Evolutionary conservation across 495 filamentous ascomycete species (phyloP).

Genomic region (Neurospora sp.): DNA sequence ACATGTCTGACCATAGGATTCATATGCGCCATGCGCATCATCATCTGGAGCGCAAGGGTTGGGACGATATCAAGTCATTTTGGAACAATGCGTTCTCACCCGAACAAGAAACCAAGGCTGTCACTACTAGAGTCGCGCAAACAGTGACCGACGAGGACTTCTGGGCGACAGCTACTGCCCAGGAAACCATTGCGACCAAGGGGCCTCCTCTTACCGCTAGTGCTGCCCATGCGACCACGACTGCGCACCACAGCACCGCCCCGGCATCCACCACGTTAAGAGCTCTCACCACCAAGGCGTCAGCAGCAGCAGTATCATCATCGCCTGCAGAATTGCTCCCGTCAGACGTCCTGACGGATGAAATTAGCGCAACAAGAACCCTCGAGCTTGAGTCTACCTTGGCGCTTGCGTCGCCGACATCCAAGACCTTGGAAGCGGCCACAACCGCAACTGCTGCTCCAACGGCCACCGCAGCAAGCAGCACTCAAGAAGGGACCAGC

Average conservation of each 20-base stretch:
- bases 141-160: neutral
- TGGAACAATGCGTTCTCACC: neutral
- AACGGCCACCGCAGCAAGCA: constrained; percentile 15
- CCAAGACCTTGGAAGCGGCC: constrained; percentile 6
- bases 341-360: neutral
- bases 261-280: neutral
- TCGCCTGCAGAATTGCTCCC: neutral
- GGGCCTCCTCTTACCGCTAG: neutral
- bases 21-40: neutral
- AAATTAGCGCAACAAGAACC: neutral
- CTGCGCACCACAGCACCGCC: neutral
- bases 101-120: neutral
- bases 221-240: neutral
- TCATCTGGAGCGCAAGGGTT: neutral
- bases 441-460: constrained; percentile 1
- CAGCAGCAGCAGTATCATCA: neutral
- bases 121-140: neutral
- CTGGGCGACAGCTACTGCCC: neutral
- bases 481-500: constrained; percentile 31
- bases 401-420: constrained; percentile 10
- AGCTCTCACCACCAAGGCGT: neutral
- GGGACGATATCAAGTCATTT: neutral
- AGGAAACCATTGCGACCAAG: neutral
- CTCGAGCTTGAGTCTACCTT: neutral
- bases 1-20: neutral